Evolutionary conservation across 176 grass and related monocot species (phyloP).

Genomic region (Oryza australiensis): DNA sequence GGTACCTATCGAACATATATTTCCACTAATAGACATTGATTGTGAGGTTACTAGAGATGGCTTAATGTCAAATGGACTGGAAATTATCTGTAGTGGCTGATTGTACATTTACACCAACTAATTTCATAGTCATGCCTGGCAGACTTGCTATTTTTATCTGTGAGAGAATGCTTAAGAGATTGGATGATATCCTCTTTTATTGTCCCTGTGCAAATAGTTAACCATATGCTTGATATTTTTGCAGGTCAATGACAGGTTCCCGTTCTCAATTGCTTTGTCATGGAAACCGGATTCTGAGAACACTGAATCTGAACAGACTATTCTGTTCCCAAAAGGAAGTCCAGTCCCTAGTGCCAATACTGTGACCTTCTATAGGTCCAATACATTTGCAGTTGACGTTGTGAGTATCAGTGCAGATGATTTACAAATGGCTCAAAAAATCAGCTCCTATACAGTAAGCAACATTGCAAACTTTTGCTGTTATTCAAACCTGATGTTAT

Average conservation of each 20-base stretch:
- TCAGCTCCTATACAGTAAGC: slow-evolving; percentile 76
- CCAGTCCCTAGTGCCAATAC: slow-evolving; percentile 62
- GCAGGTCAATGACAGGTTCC: slow-evolving; percentile 79
- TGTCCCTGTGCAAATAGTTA: no score
- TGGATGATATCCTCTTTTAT: not conserved
- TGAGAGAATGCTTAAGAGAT: not conserved
- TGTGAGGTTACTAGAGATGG: not conserved
- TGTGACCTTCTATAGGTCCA: slow-evolving; percentile 58
- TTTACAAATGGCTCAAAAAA: slow-evolving; percentile 40
- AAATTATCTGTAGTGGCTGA: not conserved
- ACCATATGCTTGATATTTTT: slow-evolving; percentile 15
- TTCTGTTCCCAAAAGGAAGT: slow-evolving; percentile 75
- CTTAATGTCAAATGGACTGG: not conserved
- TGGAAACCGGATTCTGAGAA: slow-evolving; percentile 67
- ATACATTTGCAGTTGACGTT: slow-evolving; percentile 71
- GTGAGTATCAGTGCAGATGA: slow-evolving; percentile 38
- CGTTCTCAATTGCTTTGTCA: slow-evolving; percentile 74
- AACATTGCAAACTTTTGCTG: not conserved
- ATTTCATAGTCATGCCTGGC: not conserved
- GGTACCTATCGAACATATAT: no score
- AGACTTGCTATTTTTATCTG: not conserved
- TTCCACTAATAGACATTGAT: not conserved
- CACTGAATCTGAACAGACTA: slow-evolving; percentile 39
- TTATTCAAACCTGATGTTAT: slow-evolving; percentile 4
- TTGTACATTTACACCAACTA: not conserved